These are phyloP conservation scores for Tricholoma terreum DNA, from an alignment of 768 basidiomycete species.

Conservation along the genomic window DNA sequence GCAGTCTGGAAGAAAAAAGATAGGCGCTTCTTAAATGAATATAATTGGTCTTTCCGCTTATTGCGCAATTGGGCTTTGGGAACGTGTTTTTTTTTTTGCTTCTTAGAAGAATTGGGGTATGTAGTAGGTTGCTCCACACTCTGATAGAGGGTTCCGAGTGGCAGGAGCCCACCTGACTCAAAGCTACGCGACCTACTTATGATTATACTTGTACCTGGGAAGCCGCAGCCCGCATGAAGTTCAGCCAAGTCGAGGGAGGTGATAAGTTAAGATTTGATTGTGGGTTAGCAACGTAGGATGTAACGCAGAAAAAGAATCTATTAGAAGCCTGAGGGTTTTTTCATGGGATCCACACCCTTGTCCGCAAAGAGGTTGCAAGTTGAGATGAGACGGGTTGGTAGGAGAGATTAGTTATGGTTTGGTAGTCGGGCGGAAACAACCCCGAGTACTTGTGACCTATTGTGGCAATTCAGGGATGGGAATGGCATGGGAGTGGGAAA, in stretches of 20 bases:
- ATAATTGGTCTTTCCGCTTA: not conserved
- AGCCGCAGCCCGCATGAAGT: not conserved
- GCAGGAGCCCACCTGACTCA: no score
- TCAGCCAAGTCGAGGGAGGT: not conserved
- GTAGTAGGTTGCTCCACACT: not conserved
- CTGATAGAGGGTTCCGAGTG: no score
- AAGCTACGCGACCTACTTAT: no score
- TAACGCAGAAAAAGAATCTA: constrained; percentile 1
- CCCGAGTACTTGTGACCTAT: not conserved
- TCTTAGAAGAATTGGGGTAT: no score
- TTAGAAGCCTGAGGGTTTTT: not conserved
- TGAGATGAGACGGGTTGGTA: not conserved
- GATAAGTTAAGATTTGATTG: constrained; percentile 14
- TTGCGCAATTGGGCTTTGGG: not conserved
- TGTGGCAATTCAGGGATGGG: not conserved
- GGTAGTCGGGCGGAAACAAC: not conserved
- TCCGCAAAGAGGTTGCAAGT: not conserved
- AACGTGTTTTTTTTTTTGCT: not conserved
- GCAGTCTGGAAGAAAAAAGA: no score
- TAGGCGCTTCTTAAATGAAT: no score
- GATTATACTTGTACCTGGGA: no score
- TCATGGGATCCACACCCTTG: not conserved
- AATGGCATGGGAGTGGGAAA: constrained; percentile 1
- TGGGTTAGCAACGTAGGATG: constrained; percentile 7
- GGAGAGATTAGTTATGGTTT: no score